Evolutionary conservation across 2,329 filamentous ascomycete species (phyloP).

Genomic region (Aspergillus cejpii): DNA sequence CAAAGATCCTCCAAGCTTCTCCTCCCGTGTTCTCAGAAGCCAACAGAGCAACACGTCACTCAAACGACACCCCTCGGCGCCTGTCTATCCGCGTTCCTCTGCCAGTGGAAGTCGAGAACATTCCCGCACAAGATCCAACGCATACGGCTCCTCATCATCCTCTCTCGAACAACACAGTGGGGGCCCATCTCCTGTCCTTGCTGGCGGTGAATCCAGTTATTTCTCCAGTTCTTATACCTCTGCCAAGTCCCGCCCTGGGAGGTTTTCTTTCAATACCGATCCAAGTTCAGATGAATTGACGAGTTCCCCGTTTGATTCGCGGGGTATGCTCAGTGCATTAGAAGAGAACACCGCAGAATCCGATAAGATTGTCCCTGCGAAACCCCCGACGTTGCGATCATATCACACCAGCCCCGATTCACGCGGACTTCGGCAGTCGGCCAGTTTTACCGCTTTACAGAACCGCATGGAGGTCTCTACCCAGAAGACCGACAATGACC

Average conservation of each 20-base stretch:
- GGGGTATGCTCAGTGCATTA: conserved; percentile 40
- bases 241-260: conserved; percentile 30
- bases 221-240: conserved; percentile 20
- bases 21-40: conserved; percentile 38
- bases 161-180: conserved; percentile 42
- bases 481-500: conserved; percentile 39
- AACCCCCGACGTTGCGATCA: conserved; percentile 41
- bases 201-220: conserved; percentile 27
- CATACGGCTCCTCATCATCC: conserved; percentile 44
- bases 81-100: conserved; percentile 41
- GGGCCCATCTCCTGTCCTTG: conserved; percentile 35
- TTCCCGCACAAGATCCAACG: conserved; percentile 41
- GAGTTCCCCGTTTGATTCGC: conserved; percentile 39
- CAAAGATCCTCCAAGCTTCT: conserved; percentile 41
- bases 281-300: conserved; percentile 43
- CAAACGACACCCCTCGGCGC: conserved; percentile 44
- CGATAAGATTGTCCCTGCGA: conserved; percentile 28
- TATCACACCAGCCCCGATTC: conserved; percentile 52
- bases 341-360: conserved; percentile 36
- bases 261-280: conserved; percentile 30
- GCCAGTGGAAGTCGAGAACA: conserved; percentile 37
- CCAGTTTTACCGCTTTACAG: conserved; percentile 53
- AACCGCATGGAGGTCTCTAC: conserved; percentile 48
- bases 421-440: conserved; percentile 58
- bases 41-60: conserved; percentile 41